Base-by-base conservation (phyloP, 2,329 filamentous ascomycete species). In the Microsporum audouinii region DNA sequence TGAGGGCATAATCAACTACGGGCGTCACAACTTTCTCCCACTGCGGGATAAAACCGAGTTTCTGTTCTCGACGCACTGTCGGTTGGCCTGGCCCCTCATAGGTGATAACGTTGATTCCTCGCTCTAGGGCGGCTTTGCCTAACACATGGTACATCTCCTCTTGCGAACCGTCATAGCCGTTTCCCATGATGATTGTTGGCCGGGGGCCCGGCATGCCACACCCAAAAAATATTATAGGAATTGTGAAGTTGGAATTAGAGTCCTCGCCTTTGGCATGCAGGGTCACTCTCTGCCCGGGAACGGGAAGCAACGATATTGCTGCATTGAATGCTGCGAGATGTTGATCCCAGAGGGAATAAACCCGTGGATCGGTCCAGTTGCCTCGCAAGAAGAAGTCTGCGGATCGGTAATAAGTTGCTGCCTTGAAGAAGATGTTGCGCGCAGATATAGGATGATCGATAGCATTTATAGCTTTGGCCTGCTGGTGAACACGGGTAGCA, bases 51-150 rank as follows among this genome's bases (percentile, higher is more conserved):
- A 78, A 79, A 5, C 73, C 75, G 0, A 77, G 45, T 5, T 70
- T 65, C 38, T 79, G 73, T 0, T 72, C 60, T 2, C 77, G 70
- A 8, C 75, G 71, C 2, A 76, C 72, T 0, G 68, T 72, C 3
- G 72, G 71, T 61, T 79, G 76, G 0, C 76, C 76, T 0, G 76
- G 77, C 0, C 77, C 77, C 33, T 79, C 76, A 62, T 77, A 79
- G 0, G 73, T 73, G 2, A 78, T 68, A 36, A 71, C 68, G 58
- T 79, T 78, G 63, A 68, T 75, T 1, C 76, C 77, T 1, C 76
- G 71, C 17, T 70, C 69, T 2, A 77, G 60, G 0, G 71, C 71
- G 0, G 73, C 64, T 7, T 67, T 65, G 3, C 69, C 75, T 17
- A 71, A 62, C 0, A 64, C 49, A 60, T 78, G 76, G 57, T 74